A percentile compares a stretch with the other conserved stretches of the same genome.
Evolutionary conservation across 2,329 filamentous ascomycete genomes (phyloP).

Genomic region (Colletotrichum sp.): DNA sequence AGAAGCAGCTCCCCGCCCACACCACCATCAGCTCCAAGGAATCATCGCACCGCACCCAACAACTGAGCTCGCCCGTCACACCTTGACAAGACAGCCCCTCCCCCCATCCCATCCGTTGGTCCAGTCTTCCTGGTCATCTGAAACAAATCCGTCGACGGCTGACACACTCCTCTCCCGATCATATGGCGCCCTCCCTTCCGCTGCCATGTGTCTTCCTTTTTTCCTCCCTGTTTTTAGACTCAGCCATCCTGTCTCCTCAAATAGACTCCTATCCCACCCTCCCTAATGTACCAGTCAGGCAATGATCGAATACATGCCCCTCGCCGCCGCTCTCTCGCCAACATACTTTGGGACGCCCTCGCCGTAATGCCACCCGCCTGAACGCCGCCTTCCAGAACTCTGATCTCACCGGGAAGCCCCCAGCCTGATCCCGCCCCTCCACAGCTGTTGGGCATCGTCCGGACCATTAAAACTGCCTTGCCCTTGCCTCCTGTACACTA

Average conservation of each 20-base stretch:
- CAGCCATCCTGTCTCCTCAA: not conserved
- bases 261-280: not conserved
- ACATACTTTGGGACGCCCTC: not conserved
- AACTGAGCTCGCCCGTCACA: not conserved
- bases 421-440: conserved; percentile 3
- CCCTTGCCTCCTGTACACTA: not conserved
- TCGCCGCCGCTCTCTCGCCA: not conserved
- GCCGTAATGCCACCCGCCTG: not conserved
- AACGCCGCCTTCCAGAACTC: not conserved
- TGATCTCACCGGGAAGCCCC: not conserved
- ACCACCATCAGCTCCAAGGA: not conserved
- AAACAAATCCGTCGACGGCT: conserved; percentile 19
- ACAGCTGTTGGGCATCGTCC: not conserved
- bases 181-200: not conserved
- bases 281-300: not conserved
- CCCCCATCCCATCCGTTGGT: not conserved
- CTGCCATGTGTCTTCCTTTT: not conserved
- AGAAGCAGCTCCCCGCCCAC: not conserved
- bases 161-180: conserved; percentile 12
- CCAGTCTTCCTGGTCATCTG: conserved; percentile 19
- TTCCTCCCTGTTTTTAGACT: not conserved
- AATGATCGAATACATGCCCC: not conserved
- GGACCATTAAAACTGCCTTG: not conserved
- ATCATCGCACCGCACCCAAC: not conserved
- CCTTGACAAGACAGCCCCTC: not conserved